Evolutionary conservation across 345 rosid genomes (phyloP).

Genomic region (Melastoma malabathricum): DNA sequence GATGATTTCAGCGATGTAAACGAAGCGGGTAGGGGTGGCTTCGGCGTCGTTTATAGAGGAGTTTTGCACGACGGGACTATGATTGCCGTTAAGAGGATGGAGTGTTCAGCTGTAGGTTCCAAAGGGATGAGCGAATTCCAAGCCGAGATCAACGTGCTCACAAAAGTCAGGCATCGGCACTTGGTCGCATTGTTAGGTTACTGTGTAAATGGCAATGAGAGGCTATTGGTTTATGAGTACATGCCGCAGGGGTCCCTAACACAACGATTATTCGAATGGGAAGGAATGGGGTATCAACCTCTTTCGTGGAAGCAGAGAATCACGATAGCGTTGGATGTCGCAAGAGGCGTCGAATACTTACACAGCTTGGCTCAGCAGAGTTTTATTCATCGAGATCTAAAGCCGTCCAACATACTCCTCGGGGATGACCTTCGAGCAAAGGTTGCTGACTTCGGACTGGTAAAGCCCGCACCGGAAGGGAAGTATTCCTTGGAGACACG

Average conservation of each 20-base stretch:
- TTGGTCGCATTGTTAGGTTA: conserved; percentile 76
- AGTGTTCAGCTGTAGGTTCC: conserved; percentile 32
- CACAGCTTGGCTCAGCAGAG: conserved; percentile 85
- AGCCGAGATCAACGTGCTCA: conserved; percentile 74
- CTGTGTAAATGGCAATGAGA: conserved; percentile 66
- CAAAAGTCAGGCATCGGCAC: conserved; percentile 81
- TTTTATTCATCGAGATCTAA: conserved; percentile 83
- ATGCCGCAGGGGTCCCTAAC: conserved; percentile 79
- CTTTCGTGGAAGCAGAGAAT: conserved; percentile 78
- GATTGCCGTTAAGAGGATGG: conserved; percentile 89
- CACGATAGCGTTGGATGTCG: conserved; percentile 73
- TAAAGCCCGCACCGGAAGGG: conserved; percentile 77
- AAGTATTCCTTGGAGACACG: conserved; percentile 72
- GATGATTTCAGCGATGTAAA: conserved; percentile 51
- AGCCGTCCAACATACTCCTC: conserved; percentile 79
- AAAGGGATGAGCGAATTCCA: conserved; percentile 77
- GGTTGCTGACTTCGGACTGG: conserved; percentile 87
- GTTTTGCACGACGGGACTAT: conserved; percentile 66
- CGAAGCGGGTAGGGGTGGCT: conserved; percentile 77
- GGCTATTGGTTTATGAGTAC: conserved; percentile 78
- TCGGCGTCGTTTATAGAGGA: conserved; percentile 80
- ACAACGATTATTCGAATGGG: conserved; percentile 56
- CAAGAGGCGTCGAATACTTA: conserved; percentile 79
- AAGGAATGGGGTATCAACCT: conserved; percentile 25
- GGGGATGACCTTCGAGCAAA: conserved; percentile 92